Evolutionary conservation across 768 basidiomycete genomes (phyloP), one percentile per base, ranked within the genome.

Genomic region (Galerina marginata): DNA sequence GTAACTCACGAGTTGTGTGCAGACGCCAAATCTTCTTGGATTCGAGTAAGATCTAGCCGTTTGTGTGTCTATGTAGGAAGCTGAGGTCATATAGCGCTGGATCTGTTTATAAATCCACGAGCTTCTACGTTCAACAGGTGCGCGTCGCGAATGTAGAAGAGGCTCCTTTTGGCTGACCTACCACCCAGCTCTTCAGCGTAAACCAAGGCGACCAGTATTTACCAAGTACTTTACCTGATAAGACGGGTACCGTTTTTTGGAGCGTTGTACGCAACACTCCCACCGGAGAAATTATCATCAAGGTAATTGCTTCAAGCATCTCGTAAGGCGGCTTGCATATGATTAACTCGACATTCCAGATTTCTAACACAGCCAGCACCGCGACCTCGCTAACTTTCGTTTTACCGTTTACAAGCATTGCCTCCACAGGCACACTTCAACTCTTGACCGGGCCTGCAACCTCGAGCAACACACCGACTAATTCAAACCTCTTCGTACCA

Each of bases 161-260:
- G 38, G 10, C 11, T 45, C 16, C 14, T 15, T 25, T 15, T 46
- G 4, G 43, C 20, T n/a, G 33, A 33, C 16, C 20, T 47, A 26
- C 38, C 14, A 23, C 6, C 5, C 42, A 90, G 88, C 77, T 90
- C 38, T 90, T 90, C 75, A 84, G 86, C 57, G 61, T 79, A 15
- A 86, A 89, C 68, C 74, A 81, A 42, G 89, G 89, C 4, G 84
- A 87, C 43, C 80, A 81, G 64, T 89, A 87, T 65, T 68, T 90
- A 1, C 85, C 88, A 2, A 88, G 84, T 67, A 89, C 86, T 0
- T 76, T 87, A 0, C 87, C 88, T 0, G 71, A 58, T 37, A 51
- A 63, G 0, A 67, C 62, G 3, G 86, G 85, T 9, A 83, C 84
- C 0, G 68, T 87, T 1, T 81, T 85, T 71, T 91, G 89, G 89